phyloP scores from a whole-genome alignment of 768 basidiomycete genomes.

The Lactifluus volemus region DNA sequence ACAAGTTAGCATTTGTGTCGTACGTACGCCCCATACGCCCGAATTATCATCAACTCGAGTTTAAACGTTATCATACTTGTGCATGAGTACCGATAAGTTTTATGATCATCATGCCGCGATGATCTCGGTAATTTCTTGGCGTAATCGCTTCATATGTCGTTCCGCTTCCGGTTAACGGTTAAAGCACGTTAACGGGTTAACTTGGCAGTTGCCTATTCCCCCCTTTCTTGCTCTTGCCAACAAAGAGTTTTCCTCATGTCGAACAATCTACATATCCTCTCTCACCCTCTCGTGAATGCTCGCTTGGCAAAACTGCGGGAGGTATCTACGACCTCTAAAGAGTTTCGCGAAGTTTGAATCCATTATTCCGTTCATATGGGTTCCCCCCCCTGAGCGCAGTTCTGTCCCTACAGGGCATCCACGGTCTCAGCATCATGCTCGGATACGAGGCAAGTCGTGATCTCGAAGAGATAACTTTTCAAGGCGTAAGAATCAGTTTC shows the following conservation, averaged over 20 bases:
- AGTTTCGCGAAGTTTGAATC: slow-evolving; percentile 18
- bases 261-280: slow-evolving; percentile 11
- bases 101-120: too few relatives aligned
- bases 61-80: too few relatives aligned
- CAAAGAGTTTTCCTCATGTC: slow-evolving; percentile 2
- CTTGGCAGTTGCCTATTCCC: too few relatives aligned
- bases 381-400: background rate
- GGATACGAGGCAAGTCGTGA: slow-evolving; percentile 76
- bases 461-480: slow-evolving; percentile 52
- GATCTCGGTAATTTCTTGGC: too few relatives aligned
- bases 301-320: slow-evolving; percentile 17
- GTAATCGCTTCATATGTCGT: too few relatives aligned
- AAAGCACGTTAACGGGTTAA: too few relatives aligned
- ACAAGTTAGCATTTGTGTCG: background rate
- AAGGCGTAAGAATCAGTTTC: slow-evolving; percentile 53
- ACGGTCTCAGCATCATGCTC: slow-evolving; percentile 65
- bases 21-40: too few relatives aligned
- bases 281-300: slow-evolving; percentile 19
- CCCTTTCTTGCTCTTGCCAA: background rate
- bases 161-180: too few relatives aligned
- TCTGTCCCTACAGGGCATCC: slow-evolving; percentile 44
- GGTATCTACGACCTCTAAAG: slow-evolving; percentile 16
- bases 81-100: too few relatives aligned
- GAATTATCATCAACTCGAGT: background rate
- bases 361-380: background rate